Conservation (phyloP, 129 eudicot species). For the Helianthus tuberosus region DNA sequence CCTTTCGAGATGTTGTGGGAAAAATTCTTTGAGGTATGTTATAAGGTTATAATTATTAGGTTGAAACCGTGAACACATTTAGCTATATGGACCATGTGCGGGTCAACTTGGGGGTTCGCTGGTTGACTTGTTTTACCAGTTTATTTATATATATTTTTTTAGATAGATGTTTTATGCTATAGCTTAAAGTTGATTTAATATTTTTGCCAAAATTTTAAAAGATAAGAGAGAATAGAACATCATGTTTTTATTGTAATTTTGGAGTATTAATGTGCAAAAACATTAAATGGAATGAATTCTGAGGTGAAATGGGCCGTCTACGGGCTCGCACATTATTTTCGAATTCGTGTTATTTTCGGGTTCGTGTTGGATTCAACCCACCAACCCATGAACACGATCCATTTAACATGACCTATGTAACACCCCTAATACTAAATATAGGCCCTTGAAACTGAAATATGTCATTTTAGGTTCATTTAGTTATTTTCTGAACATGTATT, state of each 20-base stretch:
- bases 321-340: not conserved
- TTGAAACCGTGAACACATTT: not conserved
- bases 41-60: not conserved
- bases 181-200: not conserved
- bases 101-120: not conserved
- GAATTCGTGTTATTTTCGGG: not conserved
- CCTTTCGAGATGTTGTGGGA: conserved; percentile 97
- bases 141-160: too few relatives aligned
- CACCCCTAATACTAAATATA: not conserved
- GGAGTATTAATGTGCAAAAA: not conserved
- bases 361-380: not conserved
- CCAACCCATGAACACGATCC: not conserved
- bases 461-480: conserved; percentile 11
- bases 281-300: not conserved
- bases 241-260: not conserved
- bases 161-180: not conserved
- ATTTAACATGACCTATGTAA: not conserved
- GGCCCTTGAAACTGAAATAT: not conserved
- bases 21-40: conserved; percentile 75
- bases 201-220: not conserved
- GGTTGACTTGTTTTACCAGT: not conserved
- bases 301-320: not conserved
- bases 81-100: not conserved
- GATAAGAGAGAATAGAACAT: not conserved
- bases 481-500: not conserved